Percentiles rank a stretch among this genome's conserved stretches.
phyloP scores from a whole-genome alignment of 306 rosid species.

The Trifolium repens region DNA sequence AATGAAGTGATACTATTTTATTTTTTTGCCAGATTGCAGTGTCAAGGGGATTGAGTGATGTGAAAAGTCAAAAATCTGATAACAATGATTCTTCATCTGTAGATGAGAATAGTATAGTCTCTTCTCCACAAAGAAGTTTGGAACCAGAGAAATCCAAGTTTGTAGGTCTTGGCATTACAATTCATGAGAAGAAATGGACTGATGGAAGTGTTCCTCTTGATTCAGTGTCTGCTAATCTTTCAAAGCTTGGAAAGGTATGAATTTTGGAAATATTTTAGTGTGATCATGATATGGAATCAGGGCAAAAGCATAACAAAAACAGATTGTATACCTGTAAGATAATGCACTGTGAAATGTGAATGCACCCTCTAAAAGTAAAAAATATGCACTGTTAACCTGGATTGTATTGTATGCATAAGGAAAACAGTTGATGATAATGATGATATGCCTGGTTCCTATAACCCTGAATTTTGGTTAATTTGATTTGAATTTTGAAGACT shows the following conservation, averaged over 20 bases:
- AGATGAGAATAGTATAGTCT: constrained; percentile 52
- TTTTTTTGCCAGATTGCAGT: constrained; percentile 69
- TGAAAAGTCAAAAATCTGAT: constrained; percentile 49
- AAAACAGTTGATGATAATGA: no score
- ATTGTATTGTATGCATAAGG: background rate
- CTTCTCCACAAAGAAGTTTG: constrained; percentile 42
- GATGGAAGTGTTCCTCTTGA: constrained; percentile 82
- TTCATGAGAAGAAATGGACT: constrained; percentile 92
- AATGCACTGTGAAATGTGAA: background rate
- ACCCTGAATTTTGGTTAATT: constrained; percentile 11
- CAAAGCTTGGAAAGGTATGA: constrained; percentile 78
- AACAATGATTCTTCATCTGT: constrained; percentile 49
- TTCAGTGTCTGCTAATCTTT: constrained; percentile 66
- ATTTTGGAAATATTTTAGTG: background rate
- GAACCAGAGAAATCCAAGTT: constrained; percentile 48
- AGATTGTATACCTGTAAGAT: background rate
- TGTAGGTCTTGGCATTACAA: constrained; percentile 62
- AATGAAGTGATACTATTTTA: background rate
- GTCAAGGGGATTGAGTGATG: constrained; percentile 90
- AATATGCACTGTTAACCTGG: background rate
- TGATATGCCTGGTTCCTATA: background rate
- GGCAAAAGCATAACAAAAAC: background rate
- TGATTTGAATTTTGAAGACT: background rate
- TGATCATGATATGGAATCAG: background rate
- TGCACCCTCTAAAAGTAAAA: background rate